These are phyloP conservation scores for Psilocybe cyanescens DNA, from an alignment of 768 basidiomycete genomes.

Conservation along the genomic window DNA sequence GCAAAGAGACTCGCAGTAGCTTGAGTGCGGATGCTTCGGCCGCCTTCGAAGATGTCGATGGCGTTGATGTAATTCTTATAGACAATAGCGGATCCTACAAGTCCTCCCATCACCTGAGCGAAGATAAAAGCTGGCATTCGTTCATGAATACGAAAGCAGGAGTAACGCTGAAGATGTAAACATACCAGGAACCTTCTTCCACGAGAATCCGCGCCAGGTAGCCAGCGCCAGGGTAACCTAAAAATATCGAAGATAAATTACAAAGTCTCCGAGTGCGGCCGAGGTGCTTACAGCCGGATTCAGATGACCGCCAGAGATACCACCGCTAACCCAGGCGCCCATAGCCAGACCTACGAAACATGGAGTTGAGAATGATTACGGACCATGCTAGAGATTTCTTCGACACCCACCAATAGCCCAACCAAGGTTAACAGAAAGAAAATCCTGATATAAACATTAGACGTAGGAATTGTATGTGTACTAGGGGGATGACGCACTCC, in stretches of 20 bases:
- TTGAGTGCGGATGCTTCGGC: slow-evolving; percentile 51
- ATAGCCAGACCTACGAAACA: slow-evolving; percentile 41
- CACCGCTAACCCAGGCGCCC: slow-evolving; percentile 69
- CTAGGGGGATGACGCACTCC: slow-evolving; percentile 45
- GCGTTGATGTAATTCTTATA: slow-evolving; percentile 72
- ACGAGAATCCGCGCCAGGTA: slow-evolving; percentile 73
- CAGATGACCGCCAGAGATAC: slow-evolving; percentile 76
- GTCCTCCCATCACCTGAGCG: slow-evolving; percentile 66
- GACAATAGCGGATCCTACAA: slow-evolving; percentile 58
- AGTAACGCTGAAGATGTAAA: neutral
- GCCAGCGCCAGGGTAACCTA: slow-evolving; percentile 76
- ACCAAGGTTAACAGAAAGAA: slow-evolving; percentile 52
- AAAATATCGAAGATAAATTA: neutral
- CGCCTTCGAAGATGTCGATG: slow-evolving; percentile 67
- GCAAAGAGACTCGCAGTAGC: slow-evolving; percentile 43
- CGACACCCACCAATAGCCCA: slow-evolving; percentile 52
- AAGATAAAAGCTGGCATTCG: slow-evolving; percentile 23
- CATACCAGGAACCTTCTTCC: slow-evolving; percentile 72
- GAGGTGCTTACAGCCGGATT: slow-evolving; percentile 62
- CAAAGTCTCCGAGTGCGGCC: neutral
- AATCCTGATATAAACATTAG: slow-evolving; percentile 37
- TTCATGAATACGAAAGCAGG: no score
- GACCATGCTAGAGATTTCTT: no score
- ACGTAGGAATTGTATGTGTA: neutral
- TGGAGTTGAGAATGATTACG: neutral